Evolutionary conservation across 306 rosid genomes (phyloP), one percentile per base, ranked within the genome.

Genomic region (cucumber (Cucumis sativus)): DNA sequence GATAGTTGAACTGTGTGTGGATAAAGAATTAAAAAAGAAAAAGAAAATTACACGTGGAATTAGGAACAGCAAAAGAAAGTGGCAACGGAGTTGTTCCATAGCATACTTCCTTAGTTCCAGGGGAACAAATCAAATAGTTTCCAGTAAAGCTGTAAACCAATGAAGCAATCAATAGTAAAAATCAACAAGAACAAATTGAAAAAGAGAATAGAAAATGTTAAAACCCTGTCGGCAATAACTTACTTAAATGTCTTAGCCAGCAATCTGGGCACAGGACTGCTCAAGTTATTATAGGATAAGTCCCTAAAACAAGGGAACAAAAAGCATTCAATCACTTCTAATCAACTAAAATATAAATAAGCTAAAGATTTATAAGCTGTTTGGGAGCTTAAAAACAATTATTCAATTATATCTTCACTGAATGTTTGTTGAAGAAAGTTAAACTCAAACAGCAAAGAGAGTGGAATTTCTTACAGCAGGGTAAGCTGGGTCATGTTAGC

Each of bases 181-280:
- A 77, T 68, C 21, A 35, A 78, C 6, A 60, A 74, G 47, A 23
- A 61, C 60, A 0, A 45, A 23, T 16, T 49, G 62, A 45, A 43
- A 7, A 70, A 60, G 41, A 6, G 16, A 54, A 30, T 4, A 56
- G 40, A 4, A 33, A 40, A 74, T 55, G 54, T 65, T 39, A 39
- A 9, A 59, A 77, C 51, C 40, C 77, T 43, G 47, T 74, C 80
- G 39, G 28, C 23, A 59, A 33, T 37, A 59, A 33, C 97, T 85
- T 85, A 95, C 99, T 84, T 91, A 90, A 90, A 92, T 81, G 97
- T 86, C 82, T 87, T 95, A 39, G 91, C 91, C 63, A 87, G 80
- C 73, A 89, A 79, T 78, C 17, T 81, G 37, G 99, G 97, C 11
- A 91, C 88, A 55, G 93, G 93, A 78, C 88, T 92, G 74, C 89